Base-by-base conservation (phyloP, 1,284 basidiomycete species). In the Agaricales sp. region DNA sequence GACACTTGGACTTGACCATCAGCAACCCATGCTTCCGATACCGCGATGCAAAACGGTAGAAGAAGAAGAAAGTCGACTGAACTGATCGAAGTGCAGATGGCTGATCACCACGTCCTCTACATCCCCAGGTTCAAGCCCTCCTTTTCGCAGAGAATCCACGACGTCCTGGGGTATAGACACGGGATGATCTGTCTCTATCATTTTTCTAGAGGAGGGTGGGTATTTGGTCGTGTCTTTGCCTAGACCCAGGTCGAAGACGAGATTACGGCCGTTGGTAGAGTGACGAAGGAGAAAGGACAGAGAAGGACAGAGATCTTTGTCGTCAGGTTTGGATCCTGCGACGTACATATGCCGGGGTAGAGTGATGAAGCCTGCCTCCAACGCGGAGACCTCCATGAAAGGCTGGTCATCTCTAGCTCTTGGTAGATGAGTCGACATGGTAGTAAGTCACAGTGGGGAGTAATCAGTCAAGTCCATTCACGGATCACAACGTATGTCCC, bases 181-280 rank as follows among this genome's bases (percentile, higher is more conserved):
- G 11, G 61, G 59, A 41, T 63, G 65, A 3, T 56, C 52, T 13
- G 55, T 51, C 26, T 60, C 55, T 39, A 68, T 55, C 58, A 55
- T 60, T 43, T 66, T 49, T 46, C 61, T 57, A 16, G 59, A 50
- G 0, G 52, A 56, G 0, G 69, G 70, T 0, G 74, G 68, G 41
- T 67, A 66, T 4, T 59, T 66, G n/a, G 70, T 59, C 58, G 65
- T 61, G 57, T 79, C 71, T 35, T 67, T 67, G 22, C 73, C 68
- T 18, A 73, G 66, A 14, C 77, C 77, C 13, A 80, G 67, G 54
- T 80, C 78, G 51, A 80, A 78, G 12, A 79, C 57, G 49, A 78
- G 56, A 37, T 63, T 67, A 25, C 64, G 58, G 6, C 60, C 58
- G 18, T 61, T 66, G 14, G 54, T 54, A 13, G 73, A 71, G 53